A percentile compares a stretch with the other conserved stretches of the same genome.
Conservation (phyloP, 768 basidiomycete genomes). For the Sutorius australiensis region DNA sequence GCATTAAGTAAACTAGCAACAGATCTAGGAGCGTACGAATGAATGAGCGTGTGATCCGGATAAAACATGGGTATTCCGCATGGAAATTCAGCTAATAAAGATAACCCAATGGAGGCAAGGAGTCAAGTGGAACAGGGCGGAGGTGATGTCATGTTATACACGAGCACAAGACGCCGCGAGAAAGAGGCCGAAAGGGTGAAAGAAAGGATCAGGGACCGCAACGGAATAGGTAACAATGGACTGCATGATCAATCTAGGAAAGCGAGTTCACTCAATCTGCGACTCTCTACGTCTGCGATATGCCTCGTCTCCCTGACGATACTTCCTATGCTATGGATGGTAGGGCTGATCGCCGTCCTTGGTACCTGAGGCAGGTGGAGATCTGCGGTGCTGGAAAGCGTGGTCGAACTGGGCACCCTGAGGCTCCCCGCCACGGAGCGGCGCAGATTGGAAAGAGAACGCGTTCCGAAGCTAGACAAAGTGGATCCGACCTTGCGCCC, state of each 20-base stretch:
- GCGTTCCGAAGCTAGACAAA: constrained; percentile 31
- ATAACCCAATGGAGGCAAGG: not conserved
- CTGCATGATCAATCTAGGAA: constrained; percentile 43
- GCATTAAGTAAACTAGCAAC: not conserved
- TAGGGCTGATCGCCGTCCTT: constrained; percentile 49
- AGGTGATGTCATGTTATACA: constrained; percentile 1
- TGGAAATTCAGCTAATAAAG: constrained; percentile 7
- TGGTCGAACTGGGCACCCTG: constrained; percentile 14
- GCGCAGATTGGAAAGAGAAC: constrained; percentile 43
- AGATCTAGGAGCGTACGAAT: constrained; percentile 7
- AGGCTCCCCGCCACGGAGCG: constrained; percentile 40
- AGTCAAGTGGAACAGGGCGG: not conserved
- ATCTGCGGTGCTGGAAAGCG: constrained; percentile 20
- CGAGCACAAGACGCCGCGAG: not conserved
- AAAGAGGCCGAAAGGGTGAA: not conserved
- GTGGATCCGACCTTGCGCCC: constrained; percentile 6
- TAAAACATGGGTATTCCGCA: not conserved
- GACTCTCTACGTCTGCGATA: constrained; percentile 66
- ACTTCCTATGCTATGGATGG: constrained; percentile 54
- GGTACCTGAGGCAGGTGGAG: constrained; percentile 26
- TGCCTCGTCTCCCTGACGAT: constrained; percentile 49
- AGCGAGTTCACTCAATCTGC: constrained; percentile 68
- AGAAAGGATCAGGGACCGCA: too few relatives aligned
- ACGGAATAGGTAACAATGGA: not conserved
- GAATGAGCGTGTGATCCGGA: constrained; percentile 13